Evolutionary conservation across 2,329 filamentous ascomycete species (phyloP).

Genomic region (Apiospora saccharicola): DNA sequence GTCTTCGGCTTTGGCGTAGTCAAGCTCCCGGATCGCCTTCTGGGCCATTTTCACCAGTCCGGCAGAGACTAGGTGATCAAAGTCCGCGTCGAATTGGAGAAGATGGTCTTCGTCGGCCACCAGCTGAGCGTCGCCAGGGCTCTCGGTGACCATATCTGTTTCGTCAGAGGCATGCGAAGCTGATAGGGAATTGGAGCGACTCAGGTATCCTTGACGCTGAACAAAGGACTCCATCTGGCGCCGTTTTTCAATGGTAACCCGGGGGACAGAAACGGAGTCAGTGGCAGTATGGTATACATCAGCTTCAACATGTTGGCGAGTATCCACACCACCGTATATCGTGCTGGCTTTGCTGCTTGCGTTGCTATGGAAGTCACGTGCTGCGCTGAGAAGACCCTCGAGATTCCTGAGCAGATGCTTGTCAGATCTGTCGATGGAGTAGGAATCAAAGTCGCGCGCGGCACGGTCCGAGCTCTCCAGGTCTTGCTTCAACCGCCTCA

Average conservation of each 20-base stretch:
- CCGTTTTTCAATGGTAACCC: background rate
- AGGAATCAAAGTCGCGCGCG: too few relatives aligned
- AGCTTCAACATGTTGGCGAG: rapidly evolving
- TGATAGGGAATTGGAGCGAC: background rate
- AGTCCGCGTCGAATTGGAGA: background rate
- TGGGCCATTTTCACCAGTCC: background rate
- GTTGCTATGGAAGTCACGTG: background rate
- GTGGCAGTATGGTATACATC: background rate
- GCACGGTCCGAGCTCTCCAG: background rate
- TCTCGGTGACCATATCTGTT: background rate
- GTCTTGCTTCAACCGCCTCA: background rate
- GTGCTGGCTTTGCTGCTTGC: background rate
- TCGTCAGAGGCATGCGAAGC: too few relatives aligned
- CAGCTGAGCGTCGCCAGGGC: background rate
- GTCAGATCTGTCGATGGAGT: background rate
- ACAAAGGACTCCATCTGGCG: background rate
- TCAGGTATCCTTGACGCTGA: background rate
- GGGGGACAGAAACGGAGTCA: background rate
- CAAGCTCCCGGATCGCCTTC: background rate
- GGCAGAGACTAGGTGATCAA: background rate
- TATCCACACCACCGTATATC: background rate
- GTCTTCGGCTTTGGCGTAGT: background rate
- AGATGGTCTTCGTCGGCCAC: background rate
- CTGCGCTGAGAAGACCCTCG: background rate
- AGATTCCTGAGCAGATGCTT: background rate